A percentile compares a stretch with the other conserved stretches of the same genome.
Conservation (phyloP, 2,329 filamentous ascomycete genomes). For the Pezizomycotina sp. region DNA sequence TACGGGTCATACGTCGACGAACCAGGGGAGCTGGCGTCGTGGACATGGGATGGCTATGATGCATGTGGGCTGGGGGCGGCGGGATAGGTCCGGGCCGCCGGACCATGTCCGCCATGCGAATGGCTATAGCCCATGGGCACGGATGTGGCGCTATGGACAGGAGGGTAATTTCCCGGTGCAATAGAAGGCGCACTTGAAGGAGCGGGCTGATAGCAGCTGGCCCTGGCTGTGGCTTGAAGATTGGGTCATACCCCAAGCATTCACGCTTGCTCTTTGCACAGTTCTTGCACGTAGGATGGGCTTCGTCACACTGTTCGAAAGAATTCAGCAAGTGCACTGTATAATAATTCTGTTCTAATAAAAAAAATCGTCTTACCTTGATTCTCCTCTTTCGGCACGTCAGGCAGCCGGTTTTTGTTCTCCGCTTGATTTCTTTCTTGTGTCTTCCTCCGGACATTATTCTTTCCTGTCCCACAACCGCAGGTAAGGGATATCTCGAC, state of each 20-base stretch:
- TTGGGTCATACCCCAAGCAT: slow-evolving; percentile 71
- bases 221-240: slow-evolving; percentile 58
- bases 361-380: slow-evolving; percentile 40
- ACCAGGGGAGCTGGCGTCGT: slow-evolving; percentile 33
- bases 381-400: slow-evolving; percentile 51
- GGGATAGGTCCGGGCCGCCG: slow-evolving; percentile 21
- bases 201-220: slow-evolving; percentile 58
- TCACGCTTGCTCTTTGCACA: slow-evolving; percentile 80
- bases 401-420: slow-evolving; percentile 57
- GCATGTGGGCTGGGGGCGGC: slow-evolving; percentile 16
- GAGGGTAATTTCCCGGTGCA: slow-evolving; percentile 30
- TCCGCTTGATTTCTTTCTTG: slow-evolving; percentile 51
- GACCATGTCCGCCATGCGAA: slow-evolving; percentile 26
- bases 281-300: slow-evolving; percentile 78
- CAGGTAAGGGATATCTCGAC: slow-evolving; percentile 41
- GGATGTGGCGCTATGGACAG: slow-evolving; percentile 17
- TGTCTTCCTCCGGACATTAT: slow-evolving; percentile 47
- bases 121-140: slow-evolving; percentile 27
- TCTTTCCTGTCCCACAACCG: slow-evolving; percentile 36
- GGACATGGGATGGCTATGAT: slow-evolving; percentile 24
- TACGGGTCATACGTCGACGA: slow-evolving; percentile 33
- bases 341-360: slow-evolving; percentile 13
- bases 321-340: slow-evolving; percentile 21
- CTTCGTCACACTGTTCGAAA: slow-evolving; percentile 70
- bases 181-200: slow-evolving; percentile 33